Percentiles rank a stretch among this genome's conserved stretches.
Evolutionary conservation across 2,329 filamentous ascomycete species (phyloP).

Genomic region (Colletotrichum theobromicola): DNA sequence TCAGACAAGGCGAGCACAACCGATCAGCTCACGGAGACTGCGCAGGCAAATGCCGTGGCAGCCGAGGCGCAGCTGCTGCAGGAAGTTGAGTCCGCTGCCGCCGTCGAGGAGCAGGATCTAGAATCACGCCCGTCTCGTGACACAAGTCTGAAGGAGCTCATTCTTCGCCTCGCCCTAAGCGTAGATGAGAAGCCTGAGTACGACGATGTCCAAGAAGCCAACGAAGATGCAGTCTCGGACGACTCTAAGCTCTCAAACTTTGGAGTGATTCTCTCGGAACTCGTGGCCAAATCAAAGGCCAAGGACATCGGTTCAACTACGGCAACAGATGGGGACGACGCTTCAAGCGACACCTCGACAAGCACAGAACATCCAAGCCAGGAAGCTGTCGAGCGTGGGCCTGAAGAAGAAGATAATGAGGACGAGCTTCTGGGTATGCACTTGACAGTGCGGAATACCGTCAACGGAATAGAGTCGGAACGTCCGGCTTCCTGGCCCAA

Average conservation of each 20-base stretch:
- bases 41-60: neutral
- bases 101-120: neutral
- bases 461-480: conserved; percentile 68
- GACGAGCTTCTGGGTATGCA: conserved; percentile 69
- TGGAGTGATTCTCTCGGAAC: conserved; percentile 54
- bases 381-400: neutral
- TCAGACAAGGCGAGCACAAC: neutral
- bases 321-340: neutral
- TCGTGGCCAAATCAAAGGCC: conserved; percentile 38
- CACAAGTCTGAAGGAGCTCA: conserved; percentile 50
- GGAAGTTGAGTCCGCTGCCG: neutral
- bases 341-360: neutral
- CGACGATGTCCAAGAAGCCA: conserved; percentile 23
- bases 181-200: conserved; percentile 40
- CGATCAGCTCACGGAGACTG: neutral
- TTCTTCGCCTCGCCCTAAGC: conserved; percentile 54
- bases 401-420: conserved; percentile 7
- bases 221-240: conserved; percentile 30
- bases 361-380: neutral
- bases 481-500: conserved; percentile 59
- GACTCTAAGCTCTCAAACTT: conserved; percentile 52
- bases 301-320: neutral
- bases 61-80: neutral
- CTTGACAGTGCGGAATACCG: conserved; percentile 73
- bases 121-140: conserved; percentile 4